A percentile compares a stretch with the other conserved stretches of the same genome.
phyloP scores from a whole-genome alignment of 2,329 filamentous ascomycete species.

The Cytospora piceae region DNA sequence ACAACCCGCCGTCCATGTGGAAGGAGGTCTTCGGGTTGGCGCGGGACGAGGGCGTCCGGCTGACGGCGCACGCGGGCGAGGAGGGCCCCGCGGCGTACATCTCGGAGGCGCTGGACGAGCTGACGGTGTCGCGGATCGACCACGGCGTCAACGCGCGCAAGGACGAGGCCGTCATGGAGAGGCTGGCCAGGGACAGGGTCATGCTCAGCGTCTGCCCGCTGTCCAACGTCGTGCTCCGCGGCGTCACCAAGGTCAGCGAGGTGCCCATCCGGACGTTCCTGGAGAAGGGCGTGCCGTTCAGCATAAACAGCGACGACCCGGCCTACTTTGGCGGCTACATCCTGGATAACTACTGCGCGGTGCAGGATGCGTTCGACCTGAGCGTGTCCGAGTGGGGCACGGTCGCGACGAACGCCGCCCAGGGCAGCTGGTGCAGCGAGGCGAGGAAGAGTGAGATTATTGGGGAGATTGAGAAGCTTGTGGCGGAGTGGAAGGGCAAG shows the following conservation, averaged over 20 bases:
- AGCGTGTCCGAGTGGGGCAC: constrained; percentile 66
- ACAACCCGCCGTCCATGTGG: constrained; percentile 58
- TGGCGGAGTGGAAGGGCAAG: constrained; percentile 34
- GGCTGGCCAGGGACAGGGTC: constrained; percentile 59
- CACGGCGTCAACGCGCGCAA: constrained; percentile 71
- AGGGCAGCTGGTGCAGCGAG: constrained; percentile 70
- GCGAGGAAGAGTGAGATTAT: constrained; percentile 65
- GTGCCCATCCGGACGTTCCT: constrained; percentile 67
- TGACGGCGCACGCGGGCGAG: constrained; percentile 78
- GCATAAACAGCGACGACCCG: constrained; percentile 75
- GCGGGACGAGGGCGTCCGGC: constrained; percentile 53
- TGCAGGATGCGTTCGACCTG: constrained; percentile 72
- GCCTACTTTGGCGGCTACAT: constrained; percentile 79
- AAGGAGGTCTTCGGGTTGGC: constrained; percentile 63
- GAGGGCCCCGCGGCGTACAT: constrained; percentile 73
- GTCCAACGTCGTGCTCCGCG: constrained; percentile 70
- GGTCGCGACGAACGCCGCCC: constrained; percentile 65
- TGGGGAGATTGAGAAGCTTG: constrained; percentile 46
- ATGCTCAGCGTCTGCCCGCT: constrained; percentile 74
- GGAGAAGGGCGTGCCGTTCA: constrained; percentile 67
- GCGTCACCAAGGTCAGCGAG: constrained; percentile 54
- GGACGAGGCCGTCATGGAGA: constrained; percentile 60
- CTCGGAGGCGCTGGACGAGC: constrained; percentile 61
- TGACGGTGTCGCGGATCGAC: constrained; percentile 70
- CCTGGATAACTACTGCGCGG: constrained; percentile 73